A percentile compares a stretch with the other conserved stretches of the same genome.
Conservation (phyloP, 2,329 filamentous ascomycete genomes). For the Sordariomycetes sp. region DNA sequence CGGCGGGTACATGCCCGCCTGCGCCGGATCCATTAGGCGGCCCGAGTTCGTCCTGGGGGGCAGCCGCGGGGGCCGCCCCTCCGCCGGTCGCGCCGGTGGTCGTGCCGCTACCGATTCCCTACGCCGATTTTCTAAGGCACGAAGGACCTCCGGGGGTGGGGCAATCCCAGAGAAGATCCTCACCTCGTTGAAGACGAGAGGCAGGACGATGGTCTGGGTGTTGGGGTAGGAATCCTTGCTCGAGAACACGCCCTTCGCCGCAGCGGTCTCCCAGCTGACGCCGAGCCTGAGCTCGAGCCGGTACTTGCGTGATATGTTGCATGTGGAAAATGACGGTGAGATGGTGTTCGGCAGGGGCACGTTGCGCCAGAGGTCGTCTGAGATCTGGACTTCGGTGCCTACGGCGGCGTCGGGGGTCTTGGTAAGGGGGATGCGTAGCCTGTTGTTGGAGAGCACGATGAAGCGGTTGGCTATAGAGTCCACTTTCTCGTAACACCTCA, state of each 20-base stretch:
- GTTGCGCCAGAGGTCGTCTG: conserved; percentile 61
- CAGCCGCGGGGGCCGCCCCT: conserved; percentile 19
- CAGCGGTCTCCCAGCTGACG: conserved; percentile 54
- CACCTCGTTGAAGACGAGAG: conserved; percentile 62
- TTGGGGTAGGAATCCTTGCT: conserved; percentile 16
- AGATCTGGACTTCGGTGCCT: conserved; percentile 59
- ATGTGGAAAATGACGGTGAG: conserved; percentile 77
- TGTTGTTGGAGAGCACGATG: conserved; percentile 62
- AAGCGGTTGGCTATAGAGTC: conserved; percentile 64
- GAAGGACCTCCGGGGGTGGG: conserved; percentile 66
- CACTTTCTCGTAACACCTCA: conserved; percentile 66
- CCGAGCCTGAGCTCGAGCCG: conserved; percentile 75
- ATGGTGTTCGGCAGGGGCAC: conserved; percentile 73
- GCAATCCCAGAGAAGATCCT: conserved; percentile 81
- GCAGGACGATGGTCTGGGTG: conserved; percentile 67
- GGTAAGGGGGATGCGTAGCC: conserved; percentile 63
- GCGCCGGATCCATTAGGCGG: not conserved
- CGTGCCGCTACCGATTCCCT: conserved; percentile 15
- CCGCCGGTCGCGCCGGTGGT: conserved; percentile 6
- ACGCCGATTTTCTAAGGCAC: conserved; percentile 35
- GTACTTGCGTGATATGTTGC: conserved; percentile 76
- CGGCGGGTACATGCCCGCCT: not conserved
- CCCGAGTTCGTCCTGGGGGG: conserved; percentile 17
- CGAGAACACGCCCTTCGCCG: not conserved
- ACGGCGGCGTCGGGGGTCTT: conserved; percentile 39